These are phyloP conservation scores for Kokia cookei DNA, from an alignment of 441 rosid species.

Conservation along the genomic window DNA sequence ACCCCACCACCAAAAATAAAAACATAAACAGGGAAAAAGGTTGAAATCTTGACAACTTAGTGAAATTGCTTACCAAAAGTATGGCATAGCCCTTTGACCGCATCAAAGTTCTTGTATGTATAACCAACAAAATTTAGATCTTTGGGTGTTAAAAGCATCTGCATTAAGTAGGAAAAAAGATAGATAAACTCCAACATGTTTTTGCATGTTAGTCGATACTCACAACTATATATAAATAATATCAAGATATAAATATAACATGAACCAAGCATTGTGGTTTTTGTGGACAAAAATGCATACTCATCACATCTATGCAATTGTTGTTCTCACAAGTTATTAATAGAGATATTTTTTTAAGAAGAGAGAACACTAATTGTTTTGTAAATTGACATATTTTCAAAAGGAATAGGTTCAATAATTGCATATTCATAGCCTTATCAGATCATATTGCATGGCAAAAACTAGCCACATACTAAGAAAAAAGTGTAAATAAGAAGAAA, in stretches of 20 bases:
- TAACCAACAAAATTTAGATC: conserved; percentile 97
- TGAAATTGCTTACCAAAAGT: conserved; percentile 49
- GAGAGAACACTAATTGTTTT: background rate
- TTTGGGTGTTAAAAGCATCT: conserved; percentile 78
- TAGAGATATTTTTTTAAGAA: background rate
- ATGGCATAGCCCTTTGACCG: conserved; percentile 71
- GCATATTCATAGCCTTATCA: background rate
- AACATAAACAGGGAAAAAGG: background rate
- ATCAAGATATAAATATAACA: background rate
- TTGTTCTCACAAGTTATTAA: background rate
- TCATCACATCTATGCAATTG: background rate
- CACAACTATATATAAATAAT: background rate
- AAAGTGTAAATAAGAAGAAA: background rate
- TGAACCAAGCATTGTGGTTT: background rate
- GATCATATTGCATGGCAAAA: background rate
- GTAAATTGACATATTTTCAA: background rate
- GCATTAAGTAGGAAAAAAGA: conserved; percentile 24
- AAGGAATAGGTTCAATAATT: background rate
- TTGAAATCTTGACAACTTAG: conserved; percentile 3
- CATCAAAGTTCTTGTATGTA: conserved; percentile 95
- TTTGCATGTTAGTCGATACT: background rate
- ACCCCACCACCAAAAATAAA: background rate
- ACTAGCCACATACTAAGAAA: background rate
- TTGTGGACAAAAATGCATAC: background rate
- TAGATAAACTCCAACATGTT: background rate